Percentiles rank a stretch among this genome's conserved stretches.
Evolutionary conservation across 2,329 filamentous ascomycete species (phyloP).

Genomic region (Colletotrichum spinosum): DNA sequence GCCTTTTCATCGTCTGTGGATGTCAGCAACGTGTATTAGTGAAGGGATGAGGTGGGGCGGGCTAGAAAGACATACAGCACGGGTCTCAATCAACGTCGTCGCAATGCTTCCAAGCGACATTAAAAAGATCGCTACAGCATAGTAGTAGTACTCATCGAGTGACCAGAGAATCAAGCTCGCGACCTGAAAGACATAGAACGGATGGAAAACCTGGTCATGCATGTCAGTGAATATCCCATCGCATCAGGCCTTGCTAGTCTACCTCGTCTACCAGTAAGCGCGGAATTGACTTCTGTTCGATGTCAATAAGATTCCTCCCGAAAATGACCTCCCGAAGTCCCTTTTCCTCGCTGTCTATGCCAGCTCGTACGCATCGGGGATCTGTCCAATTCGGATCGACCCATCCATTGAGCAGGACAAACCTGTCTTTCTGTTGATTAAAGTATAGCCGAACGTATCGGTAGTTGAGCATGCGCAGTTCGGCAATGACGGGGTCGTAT

Average conservation of each 20-base stretch:
- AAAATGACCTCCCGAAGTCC: conserved; percentile 87
- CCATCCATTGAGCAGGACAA: conserved; percentile 88
- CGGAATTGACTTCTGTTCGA: conserved; percentile 86
- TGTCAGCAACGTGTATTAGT: conserved; percentile 20
- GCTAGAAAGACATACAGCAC: conserved; percentile 66
- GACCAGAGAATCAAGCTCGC: conserved; percentile 96
- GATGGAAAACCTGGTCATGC: conserved; percentile 81
- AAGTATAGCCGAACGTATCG: conserved; percentile 95
- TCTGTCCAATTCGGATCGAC: conserved; percentile 92
- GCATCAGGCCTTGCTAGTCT: conserved; percentile 32
- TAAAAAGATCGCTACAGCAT: conserved; percentile 92
- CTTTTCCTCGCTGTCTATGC: conserved; percentile 90
- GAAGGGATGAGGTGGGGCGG: not conserved
- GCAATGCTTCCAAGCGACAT: conserved; percentile 95
- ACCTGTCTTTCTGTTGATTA: conserved; percentile 89
- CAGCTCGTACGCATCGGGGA: conserved; percentile 77
- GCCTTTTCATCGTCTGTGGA: conserved; percentile 82
- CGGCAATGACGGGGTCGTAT: conserved; percentile 80
- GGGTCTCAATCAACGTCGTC: conserved; percentile 90
- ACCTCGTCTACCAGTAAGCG: conserved; percentile 92
- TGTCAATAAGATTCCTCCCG: conserved; percentile 90
- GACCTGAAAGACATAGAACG: conserved; percentile 98
- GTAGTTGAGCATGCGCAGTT: conserved; percentile 86
- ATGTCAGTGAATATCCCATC: conserved; percentile 38
- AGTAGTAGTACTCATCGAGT: conserved; percentile 96